Evolutionary conservation across 495 filamentous ascomycete genomes (phyloP), one percentile per base, ranked within the genome.

Genomic region (Penicillium coffeae): DNA sequence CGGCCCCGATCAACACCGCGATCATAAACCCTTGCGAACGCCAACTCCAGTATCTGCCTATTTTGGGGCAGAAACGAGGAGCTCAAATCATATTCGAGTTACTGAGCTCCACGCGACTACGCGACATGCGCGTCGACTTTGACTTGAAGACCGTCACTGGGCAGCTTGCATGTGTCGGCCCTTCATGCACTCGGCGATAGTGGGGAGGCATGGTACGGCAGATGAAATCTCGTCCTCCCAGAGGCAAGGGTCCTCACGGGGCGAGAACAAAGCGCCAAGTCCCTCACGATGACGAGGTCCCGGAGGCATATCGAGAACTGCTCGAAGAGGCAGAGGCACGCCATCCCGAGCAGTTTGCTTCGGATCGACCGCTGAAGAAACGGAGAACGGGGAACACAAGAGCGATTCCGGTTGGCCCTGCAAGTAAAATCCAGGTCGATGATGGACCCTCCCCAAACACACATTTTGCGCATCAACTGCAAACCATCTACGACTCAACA

Each of bases 241-340:
- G 55, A 45, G 38, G 52, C 36, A 45, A 56, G 32, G 44, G 27
- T 21, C 21, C 56, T 35, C 53, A 50, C 15, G 45, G 35, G 15
- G 57, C 54, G 38, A 56, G 42, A 36, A 18, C 38, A 6, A 56
- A 40, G 41, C 47, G 49, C 12, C 39, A 51, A 2, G 21, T 48
- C 13, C 16, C 44, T n/a, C 13, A 25, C 13, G 51, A 60, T 30
- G 48, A 63, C 42, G 56, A 58, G 14, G 67, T 82, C 21, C 75
- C 78, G 1, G 71, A 81, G 37, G 72, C 85, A 0, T 88, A 87
- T 51, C 74, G 63, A 37, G 80, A 88, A 48, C 82, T 90, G 84
- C 70, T 90, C 15, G 72, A 69, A 15, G 84, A 88, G 58, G 83
- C 79, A 21, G 71, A 79, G 40, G 69, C 72, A 39, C 60, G 70